Evolutionary conservation across 805 yeast species (phyloP), one percentile per base, ranked within the genome.

Genomic region (Starmerella lactis-condensi): DNA sequence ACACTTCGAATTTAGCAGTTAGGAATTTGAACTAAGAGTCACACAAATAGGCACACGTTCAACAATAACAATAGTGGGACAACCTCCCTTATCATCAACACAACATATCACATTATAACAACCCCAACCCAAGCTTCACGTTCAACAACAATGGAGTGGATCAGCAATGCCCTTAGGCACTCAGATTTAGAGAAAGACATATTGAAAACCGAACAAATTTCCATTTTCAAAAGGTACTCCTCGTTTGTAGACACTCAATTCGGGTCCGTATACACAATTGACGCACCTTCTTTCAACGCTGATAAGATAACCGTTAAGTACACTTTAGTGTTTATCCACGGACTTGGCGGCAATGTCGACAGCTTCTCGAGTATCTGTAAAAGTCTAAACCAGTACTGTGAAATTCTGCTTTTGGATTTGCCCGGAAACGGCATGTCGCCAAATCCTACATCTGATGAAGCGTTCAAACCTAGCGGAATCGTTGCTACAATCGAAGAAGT

Each of bases 281-380:
- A 62, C 52, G 36, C 50, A 12, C 56, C 53, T 1, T 43, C 51
- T 20, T 42, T 42, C 24, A 43, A 48, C 18, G 46, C 38, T 12
- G 35, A 42, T 29, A 43, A 47, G 32, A 32, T 52, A 19, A 54
- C 53, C 2, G 32, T 34, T 5, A 36, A 69, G 24, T 91, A 91
- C 0, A 56, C 72, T 2, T 51, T 75, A 5, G 53, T 79, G 2
- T 67, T 81, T 34, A 47, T 83, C 13, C 95, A 82, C 56, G 96
- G 96, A 0, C 52, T 85, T 14, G 96, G 95, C 1, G 96, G 96
- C 2, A 85, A 73, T 43, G 58, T 77, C 48, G 68, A 79, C 15
- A 94, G 82, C 50, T 83, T 83, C 50, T 89, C 77, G 45, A 71
- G 74, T 1, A 54, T 78, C 23, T 53, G 78, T 6, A 72, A 69